These are phyloP conservation scores for Penicillium fuscoglaucum DNA, from an alignment of 2,329 filamentous ascomycete genomes.

Conservation along the genomic window DNA sequence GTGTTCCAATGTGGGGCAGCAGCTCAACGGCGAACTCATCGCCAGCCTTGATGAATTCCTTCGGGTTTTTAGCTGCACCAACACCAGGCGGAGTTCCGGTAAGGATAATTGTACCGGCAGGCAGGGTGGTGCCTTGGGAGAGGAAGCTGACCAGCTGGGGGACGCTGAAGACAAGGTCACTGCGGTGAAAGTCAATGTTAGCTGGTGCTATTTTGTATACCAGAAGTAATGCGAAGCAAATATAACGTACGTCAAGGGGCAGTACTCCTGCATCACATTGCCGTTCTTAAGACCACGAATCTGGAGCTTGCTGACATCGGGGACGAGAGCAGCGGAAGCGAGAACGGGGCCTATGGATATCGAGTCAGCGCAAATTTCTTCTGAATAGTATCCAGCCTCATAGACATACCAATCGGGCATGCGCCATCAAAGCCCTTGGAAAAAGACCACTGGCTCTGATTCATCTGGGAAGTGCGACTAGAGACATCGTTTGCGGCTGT, in stretches of 20 bases:
- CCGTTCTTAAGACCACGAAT: conserved; percentile 50
- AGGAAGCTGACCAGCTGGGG: conserved; percentile 45
- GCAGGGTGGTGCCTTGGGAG: conserved; percentile 45
- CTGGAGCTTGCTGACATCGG: conserved; percentile 35
- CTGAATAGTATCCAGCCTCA: neutral
- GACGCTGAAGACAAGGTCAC: conserved; percentile 57
- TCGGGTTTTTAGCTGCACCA: conserved; percentile 41
- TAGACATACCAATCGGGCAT: conserved; percentile 50
- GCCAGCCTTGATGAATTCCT: conserved; percentile 47
- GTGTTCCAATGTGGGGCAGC: conserved; percentile 50
- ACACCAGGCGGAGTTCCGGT: conserved; percentile 48
- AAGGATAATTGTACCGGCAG: conserved; percentile 45
- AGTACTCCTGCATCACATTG: conserved; percentile 51
- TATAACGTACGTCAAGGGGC: conserved; percentile 42
- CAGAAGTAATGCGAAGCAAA: neutral
- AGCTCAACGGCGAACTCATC: conserved; percentile 54
- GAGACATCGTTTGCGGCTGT: conserved; percentile 65
- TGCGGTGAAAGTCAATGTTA: conserved; percentile 26
- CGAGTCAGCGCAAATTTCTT: neutral
- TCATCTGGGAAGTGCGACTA: conserved; percentile 57
- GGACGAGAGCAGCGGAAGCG: conserved; percentile 43
- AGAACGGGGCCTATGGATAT: conserved; percentile 49
- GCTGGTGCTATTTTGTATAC: neutral
- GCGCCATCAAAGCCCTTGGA: conserved; percentile 61
- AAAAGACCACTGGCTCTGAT: conserved; percentile 58